phyloP scores from a whole-genome alignment of 192 early-diverging fungal genomes.

The Lunasporangiospora selenospora region DNA sequence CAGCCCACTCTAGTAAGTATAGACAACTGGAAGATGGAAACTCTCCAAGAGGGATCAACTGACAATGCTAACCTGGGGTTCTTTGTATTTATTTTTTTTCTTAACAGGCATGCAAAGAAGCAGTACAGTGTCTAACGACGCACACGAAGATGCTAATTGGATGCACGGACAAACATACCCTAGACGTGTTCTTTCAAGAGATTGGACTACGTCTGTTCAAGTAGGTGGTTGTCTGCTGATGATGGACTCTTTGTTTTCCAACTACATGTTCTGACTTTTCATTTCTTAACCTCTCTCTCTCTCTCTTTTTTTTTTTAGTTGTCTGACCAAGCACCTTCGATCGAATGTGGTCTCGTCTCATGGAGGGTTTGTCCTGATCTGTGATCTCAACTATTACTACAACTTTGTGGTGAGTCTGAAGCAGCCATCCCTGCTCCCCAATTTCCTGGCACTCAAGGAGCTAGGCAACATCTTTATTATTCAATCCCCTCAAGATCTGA shows the following conservation, averaged over 20 bases:
- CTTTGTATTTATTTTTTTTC: not conserved
- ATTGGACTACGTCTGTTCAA: constrained; percentile 88
- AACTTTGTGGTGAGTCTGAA: constrained; percentile 70
- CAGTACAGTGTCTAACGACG: constrained; percentile 78
- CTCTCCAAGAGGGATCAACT: too few relatives aligned
- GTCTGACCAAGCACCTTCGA: constrained; percentile 86
- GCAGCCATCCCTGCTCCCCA: constrained; percentile 68
- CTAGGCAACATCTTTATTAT: constrained; percentile 85
- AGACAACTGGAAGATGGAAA: not conserved
- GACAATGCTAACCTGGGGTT: not conserved
- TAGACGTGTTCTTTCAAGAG: constrained; percentile 92
- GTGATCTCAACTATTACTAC: constrained; percentile 85
- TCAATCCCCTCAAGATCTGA: constrained; percentile 71
- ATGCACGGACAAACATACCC: constrained; percentile 81
- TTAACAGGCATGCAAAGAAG: constrained; percentile 73
- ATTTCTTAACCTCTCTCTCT: not conserved
- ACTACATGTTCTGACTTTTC: not conserved
- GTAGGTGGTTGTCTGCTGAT: constrained; percentile 53
- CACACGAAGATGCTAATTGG: constrained; percentile 79
- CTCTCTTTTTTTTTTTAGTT: constrained; percentile 49
- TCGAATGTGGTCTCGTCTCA: constrained; percentile 78
- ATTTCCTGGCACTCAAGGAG: constrained; percentile 82
- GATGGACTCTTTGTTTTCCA: not conserved
- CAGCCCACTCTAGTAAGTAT: constrained; percentile 73
- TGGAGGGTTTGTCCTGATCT: constrained; percentile 93